Base-by-base conservation (phyloP, 225 moss, liverwort and hornwort genomes). In the Marchantia paleacea region DNA sequence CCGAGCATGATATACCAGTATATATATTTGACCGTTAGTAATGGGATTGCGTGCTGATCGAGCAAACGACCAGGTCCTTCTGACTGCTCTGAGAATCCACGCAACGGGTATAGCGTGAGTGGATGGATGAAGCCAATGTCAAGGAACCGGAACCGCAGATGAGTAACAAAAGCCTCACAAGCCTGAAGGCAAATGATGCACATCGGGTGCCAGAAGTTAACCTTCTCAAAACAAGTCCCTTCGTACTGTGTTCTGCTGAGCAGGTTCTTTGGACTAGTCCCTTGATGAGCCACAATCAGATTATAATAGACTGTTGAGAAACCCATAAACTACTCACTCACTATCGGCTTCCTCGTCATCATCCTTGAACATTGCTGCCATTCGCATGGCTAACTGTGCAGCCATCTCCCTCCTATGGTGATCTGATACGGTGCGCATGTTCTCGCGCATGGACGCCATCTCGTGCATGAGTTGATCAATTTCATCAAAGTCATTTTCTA, bases 341-440 rank as follows among this genome's bases (percentile, higher is more conserved):
- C 77, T 77, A 50, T 50, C 63, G 25, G 62, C n/a, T 22, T 50
- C 52, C 39, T 88, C 87, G 74, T 91, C 91, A 26, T 91, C 94
- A 68, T 89, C 95, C n/a, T 90, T 80, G 78, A 99, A 95, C 95
- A 95, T 89, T 79, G 88, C 86, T 66, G 99, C 95, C 95, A 99
- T 99, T 72, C 92, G 94, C 91, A 94, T 85, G 28, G 99, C 95
- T 71, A 99, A 76, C 80, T 89, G 89, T 81, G 94, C 92, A 81
- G 95, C 99, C 91, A 91, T 87, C 81, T 99, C 95, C 78, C 93
- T 82, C 78, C 99, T 89, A 57, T 91, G 91, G 19, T 86, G 86
- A 85, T 99, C 99, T 79, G 99, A 87, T 90, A 99, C 90, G 70
- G 89, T 87, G 13, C 84, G 92, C 92, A 94, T 91, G 82, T 95